A percentile compares a stretch with the other conserved stretches of the same genome.
Evolutionary conservation across 495 filamentous ascomycete species (phyloP).

Genomic region (Aspergillus incahuasiensis): DNA sequence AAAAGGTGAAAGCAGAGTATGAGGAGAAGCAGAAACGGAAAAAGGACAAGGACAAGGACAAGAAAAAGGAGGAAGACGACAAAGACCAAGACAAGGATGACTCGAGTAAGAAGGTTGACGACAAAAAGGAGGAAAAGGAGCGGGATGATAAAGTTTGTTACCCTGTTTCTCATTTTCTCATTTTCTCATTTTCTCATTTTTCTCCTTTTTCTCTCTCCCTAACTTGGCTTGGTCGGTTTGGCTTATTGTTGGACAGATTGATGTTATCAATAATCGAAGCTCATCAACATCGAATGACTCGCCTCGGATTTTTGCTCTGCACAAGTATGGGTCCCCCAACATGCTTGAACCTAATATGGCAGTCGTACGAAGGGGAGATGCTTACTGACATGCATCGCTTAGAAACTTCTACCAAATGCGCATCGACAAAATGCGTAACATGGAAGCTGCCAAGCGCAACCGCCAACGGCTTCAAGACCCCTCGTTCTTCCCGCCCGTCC

Average conservation of each 20-base stretch:
- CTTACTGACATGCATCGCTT: conserved; percentile 10
- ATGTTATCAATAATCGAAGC: conserved; percentile 31
- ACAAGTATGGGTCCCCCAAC: conserved; percentile 56
- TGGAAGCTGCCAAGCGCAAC: conserved; percentile 76
- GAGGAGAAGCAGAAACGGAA: conserved; percentile 40
- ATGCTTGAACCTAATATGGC: not conserved
- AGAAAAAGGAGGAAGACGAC: conserved; percentile 41
- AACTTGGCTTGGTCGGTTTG: not conserved
- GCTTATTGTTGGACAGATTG: conserved; percentile 26
- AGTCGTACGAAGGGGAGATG: not conserved
- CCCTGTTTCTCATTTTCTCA: no score
- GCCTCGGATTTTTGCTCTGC: conserved; percentile 79
- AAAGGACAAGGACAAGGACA: conserved; percentile 40
- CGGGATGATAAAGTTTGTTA: conserved; percentile 50
- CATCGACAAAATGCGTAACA: conserved; percentile 69
- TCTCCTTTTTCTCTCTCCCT: not conserved
- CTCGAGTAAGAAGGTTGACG: conserved; percentile 34
- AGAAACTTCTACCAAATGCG: conserved; percentile 87
- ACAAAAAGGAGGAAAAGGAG: conserved; percentile 45
- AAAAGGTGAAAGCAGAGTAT: conserved; percentile 61
- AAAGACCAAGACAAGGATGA: conserved; percentile 40
- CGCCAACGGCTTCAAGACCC: conserved; percentile 76
- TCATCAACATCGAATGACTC: conserved; percentile 35
- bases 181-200: not conserved
- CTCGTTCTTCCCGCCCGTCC: conserved; percentile 76